Conservation (phyloP, 148 eudicot genomes). For the Oxyria digyna region DNA sequence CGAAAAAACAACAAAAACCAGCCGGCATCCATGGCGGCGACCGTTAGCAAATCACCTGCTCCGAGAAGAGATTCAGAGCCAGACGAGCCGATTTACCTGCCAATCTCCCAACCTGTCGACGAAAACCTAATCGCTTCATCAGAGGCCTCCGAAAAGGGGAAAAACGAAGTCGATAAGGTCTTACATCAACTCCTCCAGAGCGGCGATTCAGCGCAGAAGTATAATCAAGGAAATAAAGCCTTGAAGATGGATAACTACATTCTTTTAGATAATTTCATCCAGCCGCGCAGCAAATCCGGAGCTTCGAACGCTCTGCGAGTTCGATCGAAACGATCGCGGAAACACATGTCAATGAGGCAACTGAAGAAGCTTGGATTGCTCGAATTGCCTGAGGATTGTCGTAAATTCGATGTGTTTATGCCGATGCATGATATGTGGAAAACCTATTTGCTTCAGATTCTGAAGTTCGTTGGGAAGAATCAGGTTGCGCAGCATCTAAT, state of each 20-base stretch:
- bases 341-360: conserved; percentile 65
- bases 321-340: conserved; percentile 73
- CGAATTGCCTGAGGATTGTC: conserved; percentile 41
- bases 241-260: conserved; percentile 53
- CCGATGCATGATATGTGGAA: conserved; percentile 12
- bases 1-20: conserved; percentile 23
- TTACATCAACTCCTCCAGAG: conserved; percentile 61
- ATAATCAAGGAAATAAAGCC: conserved; percentile 55
- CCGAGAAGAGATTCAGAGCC: conserved; percentile 34
- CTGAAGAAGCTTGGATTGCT: conserved; percentile 51
- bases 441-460: conserved; percentile 1
- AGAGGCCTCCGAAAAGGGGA: conserved; percentile 31
- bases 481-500: conserved; percentile 58
- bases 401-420: conserved; percentile 22
- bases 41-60: neutral
- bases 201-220: conserved; percentile 84
- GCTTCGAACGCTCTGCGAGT: conserved; percentile 22
- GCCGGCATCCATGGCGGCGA: neutral
- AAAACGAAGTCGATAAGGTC: conserved; percentile 28
- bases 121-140: conserved; percentile 35
- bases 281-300: conserved; percentile 24
- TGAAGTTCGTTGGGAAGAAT: conserved; percentile 35
- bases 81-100: conserved; percentile 45
- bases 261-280: conserved; percentile 61
- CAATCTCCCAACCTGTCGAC: conserved; percentile 53